Evolutionary conservation across 805 yeast genomes (phyloP).

Genomic region (Groenewaldozyma tartarivorans): DNA sequence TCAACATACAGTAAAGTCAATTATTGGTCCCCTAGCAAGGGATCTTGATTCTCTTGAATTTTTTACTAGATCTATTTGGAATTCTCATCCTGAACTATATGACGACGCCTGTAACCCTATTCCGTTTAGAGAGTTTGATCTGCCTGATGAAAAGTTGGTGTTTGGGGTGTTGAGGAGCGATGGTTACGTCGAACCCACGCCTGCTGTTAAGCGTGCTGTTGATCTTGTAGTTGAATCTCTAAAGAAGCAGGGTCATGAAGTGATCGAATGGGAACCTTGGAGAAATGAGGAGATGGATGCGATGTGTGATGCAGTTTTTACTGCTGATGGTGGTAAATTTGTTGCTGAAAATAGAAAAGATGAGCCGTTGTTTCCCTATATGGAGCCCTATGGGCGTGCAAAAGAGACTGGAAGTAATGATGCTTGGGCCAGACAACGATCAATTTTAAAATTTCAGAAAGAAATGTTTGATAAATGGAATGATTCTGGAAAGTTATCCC

Average conservation of each 20-base stretch:
- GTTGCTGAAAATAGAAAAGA: background rate
- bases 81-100: slow-evolving; percentile 34
- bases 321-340: background rate
- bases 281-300: slow-evolving; percentile 17
- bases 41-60: slow-evolving; percentile 32
- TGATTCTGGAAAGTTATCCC: slow-evolving; percentile 9
- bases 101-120: slow-evolving; percentile 45
- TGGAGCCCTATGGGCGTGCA: slow-evolving; percentile 1
- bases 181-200: slow-evolving; percentile 38
- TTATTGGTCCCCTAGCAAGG: slow-evolving; percentile 58
- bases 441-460: background rate
- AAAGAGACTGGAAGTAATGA: background rate
- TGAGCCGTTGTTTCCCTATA: slow-evolving; percentile 5
- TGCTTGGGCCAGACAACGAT: background rate
- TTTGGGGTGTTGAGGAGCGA: slow-evolving; percentile 26
- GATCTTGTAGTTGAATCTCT: slow-evolving; percentile 21
- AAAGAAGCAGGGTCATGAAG: slow-evolving; percentile 2
- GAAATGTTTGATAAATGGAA: slow-evolving; percentile 32
- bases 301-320: slow-evolving; percentile 6
- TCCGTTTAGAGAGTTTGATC: slow-evolving; percentile 32
- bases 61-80: slow-evolving; percentile 32
- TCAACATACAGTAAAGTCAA: slow-evolving; percentile 55
- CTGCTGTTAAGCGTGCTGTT: slow-evolving; percentile 41
- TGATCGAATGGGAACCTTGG: slow-evolving; percentile 5
- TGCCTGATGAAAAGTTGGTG: slow-evolving; percentile 4